These are phyloP conservation scores for Galerina marginata DNA, from an alignment of 768 basidiomycete genomes.

Conservation along the genomic window DNA sequence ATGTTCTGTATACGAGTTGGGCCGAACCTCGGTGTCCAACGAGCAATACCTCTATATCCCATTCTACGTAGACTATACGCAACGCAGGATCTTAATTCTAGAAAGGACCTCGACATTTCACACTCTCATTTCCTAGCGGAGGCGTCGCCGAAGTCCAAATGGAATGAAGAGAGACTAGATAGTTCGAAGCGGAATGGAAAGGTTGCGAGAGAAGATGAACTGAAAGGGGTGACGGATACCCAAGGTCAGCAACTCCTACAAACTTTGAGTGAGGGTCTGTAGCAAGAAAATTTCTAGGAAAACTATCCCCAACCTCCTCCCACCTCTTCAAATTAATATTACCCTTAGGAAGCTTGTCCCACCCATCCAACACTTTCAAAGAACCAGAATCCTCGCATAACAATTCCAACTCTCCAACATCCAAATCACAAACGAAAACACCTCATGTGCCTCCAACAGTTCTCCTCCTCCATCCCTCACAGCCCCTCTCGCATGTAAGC, in stretches of 20 bases:
- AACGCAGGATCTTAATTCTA: not conserved
- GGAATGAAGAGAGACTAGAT: constrained; percentile 27
- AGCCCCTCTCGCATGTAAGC: constrained; percentile 69
- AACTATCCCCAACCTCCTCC: constrained; percentile 63
- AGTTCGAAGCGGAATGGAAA: constrained; percentile 14
- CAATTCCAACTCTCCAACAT: constrained; percentile 8
- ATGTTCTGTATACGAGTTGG: not conserved
- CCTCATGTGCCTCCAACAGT: constrained; percentile 46
- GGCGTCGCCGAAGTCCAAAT: constrained; percentile 38
- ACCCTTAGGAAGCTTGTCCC: constrained; percentile 44
- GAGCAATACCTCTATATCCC: not conserved
- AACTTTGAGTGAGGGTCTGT: not conserved
- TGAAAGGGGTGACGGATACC: constrained; percentile 33
- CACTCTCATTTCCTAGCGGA: constrained; percentile 53
- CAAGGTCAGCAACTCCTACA: constrained; percentile 36
- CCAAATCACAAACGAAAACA: not conserved
- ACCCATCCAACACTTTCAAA: constrained; percentile 16
- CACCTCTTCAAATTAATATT: constrained; percentile 72
- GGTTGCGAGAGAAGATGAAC: constrained; percentile 24
- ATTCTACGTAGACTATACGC: not conserved
- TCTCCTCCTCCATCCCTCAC: constrained; percentile 70
- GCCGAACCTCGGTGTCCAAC: not conserved
- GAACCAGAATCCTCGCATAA: constrained; percentile 9
- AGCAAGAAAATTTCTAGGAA: constrained; percentile 42
- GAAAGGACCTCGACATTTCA: constrained; percentile 40